A percentile compares a stretch with the other conserved stretches of the same genome.
phyloP scores from a whole-genome alignment of 805 yeast species.

The Metschnikowia reukaufii region DNA sequence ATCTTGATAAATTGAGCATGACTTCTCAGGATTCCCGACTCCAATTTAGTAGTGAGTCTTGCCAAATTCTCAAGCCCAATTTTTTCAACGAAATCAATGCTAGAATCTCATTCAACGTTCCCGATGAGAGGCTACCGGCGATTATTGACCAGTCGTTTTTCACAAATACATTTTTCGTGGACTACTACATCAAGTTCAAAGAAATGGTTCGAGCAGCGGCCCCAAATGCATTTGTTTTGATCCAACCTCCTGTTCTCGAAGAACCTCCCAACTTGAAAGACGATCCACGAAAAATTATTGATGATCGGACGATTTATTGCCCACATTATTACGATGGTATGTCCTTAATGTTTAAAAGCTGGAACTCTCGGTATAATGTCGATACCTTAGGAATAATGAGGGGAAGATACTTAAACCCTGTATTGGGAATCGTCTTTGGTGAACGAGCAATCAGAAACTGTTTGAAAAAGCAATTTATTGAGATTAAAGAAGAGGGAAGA shows the following conservation, averaged over 20 bases:
- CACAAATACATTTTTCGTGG: slow-evolving; percentile 62
- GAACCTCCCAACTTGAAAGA: slow-evolving; percentile 67
- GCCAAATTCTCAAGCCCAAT: slow-evolving; percentile 31
- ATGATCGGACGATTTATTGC: slow-evolving; percentile 65
- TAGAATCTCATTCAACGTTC: slow-evolving; percentile 9
- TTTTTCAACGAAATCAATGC: slow-evolving; percentile 31
- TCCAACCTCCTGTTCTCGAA: slow-evolving; percentile 82
- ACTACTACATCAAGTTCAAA: slow-evolving; percentile 56
- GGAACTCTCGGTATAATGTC: slow-evolving; percentile 82
- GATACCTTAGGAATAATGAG: slow-evolving; percentile 89
- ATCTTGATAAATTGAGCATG: slow-evolving; percentile 21
- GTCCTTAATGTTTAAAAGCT: slow-evolving; percentile 85
- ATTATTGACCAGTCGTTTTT: slow-evolving; percentile 53
- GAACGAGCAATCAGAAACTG: slow-evolving; percentile 75
- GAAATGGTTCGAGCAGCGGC: slow-evolving; percentile 44
- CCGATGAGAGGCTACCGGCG: slow-evolving; percentile 33
- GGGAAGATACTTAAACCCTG: slow-evolving; percentile 70
- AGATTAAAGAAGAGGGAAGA: slow-evolving; percentile 63
- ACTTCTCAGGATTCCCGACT: slow-evolving; percentile 33
- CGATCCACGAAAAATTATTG: slow-evolving; percentile 50
- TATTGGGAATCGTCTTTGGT: slow-evolving; percentile 76
- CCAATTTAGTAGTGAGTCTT: slow-evolving; percentile 17
- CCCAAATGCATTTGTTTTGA: slow-evolving; percentile 53
- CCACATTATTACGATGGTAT: slow-evolving; percentile 96
- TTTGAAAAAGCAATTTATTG: slow-evolving; percentile 64